phyloP scores from a whole-genome alignment of 306 rosid species.

The Ammopiptanthus mongolicus region DNA sequence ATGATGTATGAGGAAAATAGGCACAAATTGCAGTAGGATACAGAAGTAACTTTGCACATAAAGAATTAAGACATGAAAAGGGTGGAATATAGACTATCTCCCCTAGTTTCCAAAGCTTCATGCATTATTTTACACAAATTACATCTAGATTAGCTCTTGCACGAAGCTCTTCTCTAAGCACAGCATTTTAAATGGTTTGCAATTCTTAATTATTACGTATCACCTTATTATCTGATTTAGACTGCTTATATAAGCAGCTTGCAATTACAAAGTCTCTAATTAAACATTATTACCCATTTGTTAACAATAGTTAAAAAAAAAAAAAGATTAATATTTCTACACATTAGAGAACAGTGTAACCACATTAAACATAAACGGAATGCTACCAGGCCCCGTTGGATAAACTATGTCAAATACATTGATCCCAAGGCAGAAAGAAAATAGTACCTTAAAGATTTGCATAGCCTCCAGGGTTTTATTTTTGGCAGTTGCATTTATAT shows the following conservation, averaged over 20 bases:
- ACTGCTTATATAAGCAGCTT: neutral
- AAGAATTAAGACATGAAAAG: neutral
- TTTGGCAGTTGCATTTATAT: constrained; percentile 73
- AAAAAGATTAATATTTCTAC: neutral
- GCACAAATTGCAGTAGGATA: neutral
- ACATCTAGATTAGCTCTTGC: neutral
- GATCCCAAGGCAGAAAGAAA: neutral
- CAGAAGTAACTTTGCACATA: neutral
- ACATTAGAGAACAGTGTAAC: neutral
- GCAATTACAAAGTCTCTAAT: neutral
- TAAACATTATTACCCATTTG: neutral
- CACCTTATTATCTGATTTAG: neutral
- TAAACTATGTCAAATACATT: neutral
- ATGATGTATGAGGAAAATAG: neutral
- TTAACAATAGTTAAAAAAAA: neutral
- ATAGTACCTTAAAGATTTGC: constrained; percentile 77
- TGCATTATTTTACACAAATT: neutral
- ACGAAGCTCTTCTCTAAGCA: neutral
- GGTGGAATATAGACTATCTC: neutral
- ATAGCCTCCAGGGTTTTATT: constrained; percentile 72
- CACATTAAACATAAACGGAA: neutral
- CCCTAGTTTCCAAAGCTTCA: neutral
- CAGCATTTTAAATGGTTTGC: neutral
- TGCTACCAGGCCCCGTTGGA: neutral
- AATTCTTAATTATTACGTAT: neutral